phyloP scores from a whole-genome alignment of 2,329 filamentous ascomycete genomes.

The Drechslerella stenobrocha region DNA sequence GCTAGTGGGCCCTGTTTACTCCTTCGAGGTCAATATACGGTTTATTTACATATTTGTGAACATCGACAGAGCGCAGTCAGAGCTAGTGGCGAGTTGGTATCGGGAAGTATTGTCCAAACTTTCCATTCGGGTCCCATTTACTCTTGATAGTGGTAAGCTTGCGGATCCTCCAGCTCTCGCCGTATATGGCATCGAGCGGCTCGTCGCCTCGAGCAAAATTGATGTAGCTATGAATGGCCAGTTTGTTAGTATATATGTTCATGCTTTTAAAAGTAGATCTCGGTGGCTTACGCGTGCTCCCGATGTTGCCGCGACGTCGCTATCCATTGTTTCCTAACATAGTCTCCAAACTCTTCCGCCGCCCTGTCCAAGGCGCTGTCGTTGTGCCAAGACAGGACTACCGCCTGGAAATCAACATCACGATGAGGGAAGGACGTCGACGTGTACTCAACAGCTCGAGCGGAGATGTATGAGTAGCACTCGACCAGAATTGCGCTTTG shows the following conservation, averaged over 20 bases:
- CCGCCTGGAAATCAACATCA: slow-evolving; percentile 49
- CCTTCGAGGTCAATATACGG: too few species aligned
- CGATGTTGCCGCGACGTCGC: slow-evolving; percentile 17
- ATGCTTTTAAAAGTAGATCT: too few species aligned
- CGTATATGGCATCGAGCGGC: slow-evolving; percentile 30
- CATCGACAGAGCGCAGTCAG: too few species aligned
- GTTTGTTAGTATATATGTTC: too few species aligned
- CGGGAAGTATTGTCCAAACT: slow-evolving; percentile 50
- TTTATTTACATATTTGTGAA: too few species aligned
- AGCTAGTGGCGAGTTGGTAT: too few species aligned
- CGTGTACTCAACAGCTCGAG: slow-evolving; percentile 26
- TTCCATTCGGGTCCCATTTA: slow-evolving; percentile 52
- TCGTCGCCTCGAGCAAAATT: slow-evolving; percentile 50
- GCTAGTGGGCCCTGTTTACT: too few species aligned
- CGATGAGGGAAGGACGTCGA: slow-evolving; percentile 48
- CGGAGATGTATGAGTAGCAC: slow-evolving; percentile 48
- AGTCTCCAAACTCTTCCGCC: slow-evolving; percentile 27
- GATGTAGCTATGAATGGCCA: slow-evolving; percentile 44
- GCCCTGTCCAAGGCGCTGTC: slow-evolving; percentile 28
- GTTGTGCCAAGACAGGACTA: slow-evolving; percentile 45
- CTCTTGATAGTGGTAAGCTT: slow-evolving; percentile 52
- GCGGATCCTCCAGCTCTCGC: slow-evolving; percentile 47
- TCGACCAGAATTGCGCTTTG: slow-evolving; percentile 43
- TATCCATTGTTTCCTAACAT: slow-evolving; percentile 20
- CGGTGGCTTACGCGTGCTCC: slow-evolving; percentile 33